phyloP scores from a whole-genome alignment of 2,329 filamentous ascomycete genomes.

The Phaeosphaeriaceae sp. region DNA sequence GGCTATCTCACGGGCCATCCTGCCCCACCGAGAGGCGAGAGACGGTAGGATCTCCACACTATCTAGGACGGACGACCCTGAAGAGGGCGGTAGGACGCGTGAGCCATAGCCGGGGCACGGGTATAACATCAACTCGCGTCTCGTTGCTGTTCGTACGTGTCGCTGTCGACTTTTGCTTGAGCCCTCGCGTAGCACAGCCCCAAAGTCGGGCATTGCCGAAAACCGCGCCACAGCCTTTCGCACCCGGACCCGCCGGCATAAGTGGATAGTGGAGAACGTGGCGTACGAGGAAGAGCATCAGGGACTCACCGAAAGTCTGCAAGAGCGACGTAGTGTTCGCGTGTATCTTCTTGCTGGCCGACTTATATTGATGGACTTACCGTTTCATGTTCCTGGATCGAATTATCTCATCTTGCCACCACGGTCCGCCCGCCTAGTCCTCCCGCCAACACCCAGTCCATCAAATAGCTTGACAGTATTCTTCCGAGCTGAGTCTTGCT shows the following conservation, averaged over 20 bases:
- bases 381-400: slow-evolving; percentile 35
- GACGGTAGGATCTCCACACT: slow-evolving; percentile 36
- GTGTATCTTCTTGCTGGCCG: slow-evolving; percentile 31
- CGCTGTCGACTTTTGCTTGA: slow-evolving; percentile 32
- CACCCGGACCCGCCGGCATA: slow-evolving; percentile 37
- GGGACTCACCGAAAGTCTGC: slow-evolving; percentile 40
- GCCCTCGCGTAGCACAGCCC: slow-evolving; percentile 39
- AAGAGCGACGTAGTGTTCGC: slow-evolving; percentile 28
- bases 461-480: slow-evolving; percentile 31
- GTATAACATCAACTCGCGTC: slow-evolving; percentile 37
- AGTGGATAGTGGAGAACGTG: slow-evolving; percentile 21
- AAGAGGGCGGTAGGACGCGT: slow-evolving; percentile 32
- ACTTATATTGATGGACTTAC: slow-evolving; percentile 42
- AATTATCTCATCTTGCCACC: slow-evolving; percentile 39
- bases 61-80: slow-evolving; percentile 32
- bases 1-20: slow-evolving; percentile 31
- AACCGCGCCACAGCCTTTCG: slow-evolving; percentile 30
- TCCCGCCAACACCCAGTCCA: slow-evolving; percentile 31
- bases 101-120: slow-evolving; percentile 25
- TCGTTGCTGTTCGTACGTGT: slow-evolving; percentile 31
- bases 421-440: slow-evolving; percentile 35
- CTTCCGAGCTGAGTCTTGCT: slow-evolving; percentile 45
- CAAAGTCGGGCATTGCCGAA: slow-evolving; percentile 39
- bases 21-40: slow-evolving; percentile 43
- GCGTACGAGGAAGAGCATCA: slow-evolving; percentile 28